phyloP scores from a whole-genome alignment of 1,284 basidiomycete species.

The Apiotrichum veenhuisii region DNA sequence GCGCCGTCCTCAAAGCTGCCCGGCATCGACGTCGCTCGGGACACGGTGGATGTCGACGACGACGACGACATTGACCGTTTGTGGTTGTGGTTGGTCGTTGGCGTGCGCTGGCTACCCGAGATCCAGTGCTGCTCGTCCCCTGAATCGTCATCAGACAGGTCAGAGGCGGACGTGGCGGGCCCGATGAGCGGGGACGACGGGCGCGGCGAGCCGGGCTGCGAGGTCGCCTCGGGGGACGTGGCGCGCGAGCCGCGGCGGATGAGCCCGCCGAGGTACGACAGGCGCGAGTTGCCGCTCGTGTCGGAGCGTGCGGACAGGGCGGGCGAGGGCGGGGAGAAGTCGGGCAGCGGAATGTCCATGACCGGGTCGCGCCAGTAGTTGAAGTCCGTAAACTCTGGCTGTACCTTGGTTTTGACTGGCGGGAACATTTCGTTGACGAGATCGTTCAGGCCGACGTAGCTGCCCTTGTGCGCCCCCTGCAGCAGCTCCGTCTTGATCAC shows the following conservation, averaged over 20 bases:
- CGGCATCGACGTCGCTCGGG: conserved; percentile 60
- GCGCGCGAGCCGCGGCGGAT: conserved; percentile 43
- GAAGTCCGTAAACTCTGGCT: conserved; percentile 91
- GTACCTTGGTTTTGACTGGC: conserved; percentile 81
- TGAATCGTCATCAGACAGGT: conserved; percentile 30
- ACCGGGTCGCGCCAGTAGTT: conserved; percentile 90
- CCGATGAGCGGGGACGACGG: conserved; percentile 47
- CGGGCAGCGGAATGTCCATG: conserved; percentile 75
- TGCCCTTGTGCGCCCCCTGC: conserved; percentile 90
- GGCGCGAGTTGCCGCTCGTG: conserved; percentile 59
- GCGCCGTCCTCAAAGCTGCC: conserved; percentile 58
- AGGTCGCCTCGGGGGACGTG: conserved; percentile 25
- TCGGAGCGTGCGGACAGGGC: conserved; percentile 89
- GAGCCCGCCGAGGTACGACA: conserved; percentile 72
- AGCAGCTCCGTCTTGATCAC: conserved; percentile 97
- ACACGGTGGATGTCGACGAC: too few relatives aligned
- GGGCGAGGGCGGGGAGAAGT: conserved; percentile 77
- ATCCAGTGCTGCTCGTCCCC: conserved; percentile 54
- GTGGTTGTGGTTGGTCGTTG: conserved; percentile 37
- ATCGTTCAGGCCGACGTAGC: conserved; percentile 69
- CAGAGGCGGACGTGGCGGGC: conserved; percentile 37
- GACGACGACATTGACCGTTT: too few relatives aligned
- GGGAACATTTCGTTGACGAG: conserved; percentile 99
- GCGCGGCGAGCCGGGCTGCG: conserved; percentile 28
- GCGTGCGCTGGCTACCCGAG: conserved; percentile 56